Base-by-base conservation (phyloP, 495 filamentous ascomycete genomes). In the Penicillium verhagenii region DNA sequence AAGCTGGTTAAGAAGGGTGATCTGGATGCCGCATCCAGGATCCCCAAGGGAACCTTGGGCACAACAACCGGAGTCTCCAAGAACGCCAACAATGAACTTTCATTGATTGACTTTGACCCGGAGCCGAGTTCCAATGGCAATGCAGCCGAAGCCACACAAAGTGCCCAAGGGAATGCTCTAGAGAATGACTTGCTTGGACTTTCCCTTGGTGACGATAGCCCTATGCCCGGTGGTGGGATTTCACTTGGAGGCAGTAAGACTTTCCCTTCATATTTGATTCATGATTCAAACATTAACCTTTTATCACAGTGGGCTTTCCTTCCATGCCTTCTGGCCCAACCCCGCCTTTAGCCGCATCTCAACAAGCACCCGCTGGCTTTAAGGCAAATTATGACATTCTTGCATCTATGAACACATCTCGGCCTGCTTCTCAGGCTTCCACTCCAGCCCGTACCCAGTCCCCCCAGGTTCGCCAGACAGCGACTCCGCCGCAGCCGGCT, bases 1-100 rank as follows among this genome's bases (percentile, higher is more conserved):
- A 95, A 88, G 75, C 76, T 97, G 40, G 82, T 96, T 55, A 97
- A 92, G 78, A 94, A 90, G 72, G 94, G 94, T 19, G 93, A 97
- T 68, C 65, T 96, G 29, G 89, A 95, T 61, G 93, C 80, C 14
- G 94, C 94, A n/a, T 83, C 84, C 19, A 87, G 81, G 66, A 88
- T 96, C 44, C 90, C 89, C 2, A 85, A 87, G 66, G 92, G 92
- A n/a, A 91, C 86, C 9, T 78, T 92, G 20, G 82, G 90, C 8
- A 85, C 81, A 3, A 84, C 80, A 11, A 86, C 86, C 4, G 87
- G 86, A 0, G 85, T 89, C 6, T 81, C 82, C 11, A 89, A 86
- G 64, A 89, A 86, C 56, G 82, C 87, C 9, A 84, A 87, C 51
- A 91, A 90, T 57, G 93, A 97, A 69, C 75, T 96, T 20, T 97